Evolutionary conservation across 768 basidiomycete genomes (phyloP), one percentile per base, ranked within the genome.

Genomic region (Mrakia blollopis): DNA sequence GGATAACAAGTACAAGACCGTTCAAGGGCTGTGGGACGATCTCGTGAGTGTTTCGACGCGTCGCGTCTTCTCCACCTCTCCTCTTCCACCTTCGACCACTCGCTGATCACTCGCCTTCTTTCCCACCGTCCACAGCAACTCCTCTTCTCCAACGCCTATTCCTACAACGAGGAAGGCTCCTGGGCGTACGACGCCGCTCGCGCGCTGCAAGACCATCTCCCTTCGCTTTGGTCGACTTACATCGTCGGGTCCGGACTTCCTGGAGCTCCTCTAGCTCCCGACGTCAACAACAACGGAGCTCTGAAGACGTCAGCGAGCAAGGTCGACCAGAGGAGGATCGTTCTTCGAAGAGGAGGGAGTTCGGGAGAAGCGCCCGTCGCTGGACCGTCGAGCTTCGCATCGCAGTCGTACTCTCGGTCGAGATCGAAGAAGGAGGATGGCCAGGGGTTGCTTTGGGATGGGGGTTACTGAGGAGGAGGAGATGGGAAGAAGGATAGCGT

Each of bases 131-230:
- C 89, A 62, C 94, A 39, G 11, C 87, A 88, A 80, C 87, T 94
- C 75, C 94, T 99, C 91, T 97, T 95, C 84, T 87, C 89, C 83
- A 98, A 98, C 81, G 95, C 96, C 6, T 88, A 91, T 80, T 91
- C 89, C 60, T 98, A 93, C 86, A 98, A 98, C 83, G 90, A 91
- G 83, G 93, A 96, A 83, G 93, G 91, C 1, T 95, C 93, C 0
- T 93, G 92, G 91, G 93, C 97, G 47, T 96, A 94, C 84, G 87
- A 91, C 78, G 93, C 96, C 78, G 94, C 96, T 10, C 91, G 92
- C 65, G 92, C 57, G 6, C 67, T 78, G 28, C 52, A 78, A 41
- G 21, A 28, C 2, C 63, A 74, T 28, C 73, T 78, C 21, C 73
- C 47, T n/a, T 54, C 37, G 30, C 68, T 74, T 60, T 78, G 77